Base-by-base conservation (phyloP, 2,329 filamentous ascomycete species). In the Cadophora sp. region DNA sequence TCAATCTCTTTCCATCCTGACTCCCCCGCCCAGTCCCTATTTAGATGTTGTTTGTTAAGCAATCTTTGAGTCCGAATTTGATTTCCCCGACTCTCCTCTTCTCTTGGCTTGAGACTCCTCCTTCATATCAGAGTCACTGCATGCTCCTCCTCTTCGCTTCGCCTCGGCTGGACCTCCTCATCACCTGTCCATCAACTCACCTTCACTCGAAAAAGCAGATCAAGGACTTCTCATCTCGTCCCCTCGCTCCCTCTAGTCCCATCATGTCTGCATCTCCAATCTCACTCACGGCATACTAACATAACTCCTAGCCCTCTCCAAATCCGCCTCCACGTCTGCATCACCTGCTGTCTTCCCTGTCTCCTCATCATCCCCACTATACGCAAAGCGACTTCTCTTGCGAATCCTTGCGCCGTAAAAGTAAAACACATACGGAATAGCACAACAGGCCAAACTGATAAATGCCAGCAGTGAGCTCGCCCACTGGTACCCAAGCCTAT, bases 391-490 rank as follows among this genome's bases (percentile, higher is more conserved):
- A 75, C 89, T 92, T 68, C 84, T 83, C 65, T 81, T 83, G 5
- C 93, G 84, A 72, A 97, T 97, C 5, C 79, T 78, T 19, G 89
- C 92, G 3, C 93, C 93, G 73, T 87, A 93, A 75, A 83, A 88
- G 83, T 91, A 97, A 80, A 97, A 97, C 29, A 92, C 79, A 77
- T 90, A 97, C 0, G 93, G 93, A 72, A 97, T 97, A 0, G 84
- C 87, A 78, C 93, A 97, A 81, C 93, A 97, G 0, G 87, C 90
- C 6, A 97, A 81, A 19, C 86, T 87, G 73, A 97, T 84, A 73
- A 94, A 94, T 0, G 86, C 92, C 9, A 96, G 81, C 11, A 96
- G 83, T 0, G 86, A 85, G 61, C 87, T 89, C 0, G 92, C 92
- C 92, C 92, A 95, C 77, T 93, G 88, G 79, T 93, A 73, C 9